Evolutionary conservation across 305 asterid genomes (phyloP), one percentile per base, ranked within the genome.

Genomic region (Vinca major): DNA sequence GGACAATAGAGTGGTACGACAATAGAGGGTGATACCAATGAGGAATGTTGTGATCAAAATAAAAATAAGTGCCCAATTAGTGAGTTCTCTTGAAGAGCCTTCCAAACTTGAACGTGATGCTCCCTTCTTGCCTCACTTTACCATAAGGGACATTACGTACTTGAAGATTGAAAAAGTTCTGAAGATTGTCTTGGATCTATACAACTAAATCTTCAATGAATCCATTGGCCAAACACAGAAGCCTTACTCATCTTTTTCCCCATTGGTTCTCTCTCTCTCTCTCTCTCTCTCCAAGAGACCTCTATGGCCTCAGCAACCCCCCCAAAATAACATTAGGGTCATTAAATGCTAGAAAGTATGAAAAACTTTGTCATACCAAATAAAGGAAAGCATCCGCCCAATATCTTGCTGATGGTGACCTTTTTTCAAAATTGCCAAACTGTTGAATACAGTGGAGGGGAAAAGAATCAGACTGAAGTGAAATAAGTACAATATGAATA

Each of bases 391-490:
- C 86, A 84, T 86, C 92, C 80, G 70, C 76, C 76, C 76, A 62
- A 82, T 61, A 88, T 88, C 95, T 88, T 73, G 73, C 49, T 73
- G 95, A 88, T 80, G 74, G 84, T 54, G 92, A 88, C 95, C 64
- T 62, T 60, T 75, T 63, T 60, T 75, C 58, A 61, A 69, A 67
- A 69, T 40, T 61, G 7, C 71, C 53, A 52, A 26, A 53, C 65
- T 49, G 68, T 68, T 69, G 63, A 58, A 55, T 48, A 14, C 48
- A n/a, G 65, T 45, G 62, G 73, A 77, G 64, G 75, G 77, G 64
- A 69, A 74, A 62, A 66, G 73, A 26, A 26, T 26, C 12, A 65
- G 72, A 75, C 61, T 63, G 58, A 52, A 62, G 69, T 71, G 62
- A 54, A 67, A 56, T 55, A 66, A 70, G 62, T 56, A 55, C 47